Evolutionary conservation across 768 basidiomycete genomes (phyloP), one percentile per base, ranked within the genome.

Genomic region (Hericium erinaceus): DNA sequence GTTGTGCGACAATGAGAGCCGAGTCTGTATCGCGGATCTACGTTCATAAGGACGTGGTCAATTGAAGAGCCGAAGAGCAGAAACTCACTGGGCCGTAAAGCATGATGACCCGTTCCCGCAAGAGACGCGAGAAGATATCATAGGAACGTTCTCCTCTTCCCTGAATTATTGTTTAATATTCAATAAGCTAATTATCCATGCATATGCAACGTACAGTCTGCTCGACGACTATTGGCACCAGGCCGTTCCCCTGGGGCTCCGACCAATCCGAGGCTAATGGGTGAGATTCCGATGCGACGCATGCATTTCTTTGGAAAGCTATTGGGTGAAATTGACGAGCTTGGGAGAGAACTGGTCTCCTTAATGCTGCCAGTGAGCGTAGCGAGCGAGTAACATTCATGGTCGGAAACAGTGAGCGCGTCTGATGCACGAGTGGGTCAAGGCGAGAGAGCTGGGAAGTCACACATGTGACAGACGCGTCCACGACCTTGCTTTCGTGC

Each of bases 101-200:
- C 86, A 98, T 97, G 64, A 98, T 90, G 39, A 98, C 95, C 52
- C 95, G 81, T 68, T 98, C 95, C 61, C 92, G 78, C 40, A 98
- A 77, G 52, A 98, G 78, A 20, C 95, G 82, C 39, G 95, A 98
- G 73, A 93, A 98, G 57, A 98, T 97, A 68, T 98, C 95, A 73
- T 97, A 95, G 26, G 89, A 91, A 39, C 91, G 79, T 71, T 92
- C 92, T 12, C 91, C 90, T 65, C 91, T 80, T 49, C 87, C 88
- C 88, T 91, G 63, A 3, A 54, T 53, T 57, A 37, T 11, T 58
- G 62, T 39, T 18, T 52, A 56, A 49, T 33, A 7, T 33, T 48
- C 55, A 53, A 37, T 18, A 54, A 26, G 57, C n/a, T 38, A 55
- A 54, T 37, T 55, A 57, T 37, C 38, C 38, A 22, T 33, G 52